A percentile compares a stretch with the other conserved stretches of the same genome.
These are phyloP conservation scores for Candida freyschussii DNA, from an alignment of 1,139 yeast species.

Conservation along the genomic window DNA sequence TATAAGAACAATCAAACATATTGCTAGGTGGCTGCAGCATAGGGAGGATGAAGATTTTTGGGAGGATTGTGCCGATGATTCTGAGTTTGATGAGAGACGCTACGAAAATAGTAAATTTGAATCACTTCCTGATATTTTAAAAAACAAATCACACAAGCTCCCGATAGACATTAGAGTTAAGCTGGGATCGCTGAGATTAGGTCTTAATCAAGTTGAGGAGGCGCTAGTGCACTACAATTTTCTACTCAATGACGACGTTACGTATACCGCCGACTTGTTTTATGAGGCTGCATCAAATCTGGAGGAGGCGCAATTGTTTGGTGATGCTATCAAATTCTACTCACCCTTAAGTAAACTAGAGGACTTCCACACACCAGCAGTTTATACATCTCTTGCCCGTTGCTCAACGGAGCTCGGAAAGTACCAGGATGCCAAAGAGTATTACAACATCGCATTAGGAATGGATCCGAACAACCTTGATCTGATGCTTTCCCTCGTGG, in stretches of 20 bases:
- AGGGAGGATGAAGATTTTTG: conserved; percentile 74
- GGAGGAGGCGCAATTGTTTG: conserved; percentile 61
- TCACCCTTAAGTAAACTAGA: conserved; percentile 47
- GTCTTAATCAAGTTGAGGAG: conserved; percentile 59
- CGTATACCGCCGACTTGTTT: conserved; percentile 66
- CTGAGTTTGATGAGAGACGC: conserved; percentile 76
- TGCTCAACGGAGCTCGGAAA: conserved; percentile 74
- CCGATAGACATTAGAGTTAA: conserved; percentile 88
- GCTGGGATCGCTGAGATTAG: conserved; percentile 68
- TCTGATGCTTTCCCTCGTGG: conserved; percentile 73
- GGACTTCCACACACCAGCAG: conserved; percentile 45
- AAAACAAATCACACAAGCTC: conserved; percentile 42
- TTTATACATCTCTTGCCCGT: conserved; percentile 63
- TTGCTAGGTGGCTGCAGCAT: conserved; percentile 79
- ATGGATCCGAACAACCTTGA: conserved; percentile 65
- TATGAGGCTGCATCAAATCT: conserved; percentile 72
- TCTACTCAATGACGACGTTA: conserved; percentile 51
- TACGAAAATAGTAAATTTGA: conserved; percentile 40
- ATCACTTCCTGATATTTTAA: conserved; percentile 34
- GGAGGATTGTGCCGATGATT: conserved; percentile 72
- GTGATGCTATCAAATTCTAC: conserved; percentile 68
- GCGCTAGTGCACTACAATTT: conserved; percentile 65
- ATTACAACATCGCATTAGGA: conserved; percentile 53
- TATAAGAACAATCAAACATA: conserved; percentile 58
- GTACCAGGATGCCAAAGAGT: conserved; percentile 61